Conservation (phyloP, 306 rosid species). For the Cucurbita argyrosperma region DNA sequence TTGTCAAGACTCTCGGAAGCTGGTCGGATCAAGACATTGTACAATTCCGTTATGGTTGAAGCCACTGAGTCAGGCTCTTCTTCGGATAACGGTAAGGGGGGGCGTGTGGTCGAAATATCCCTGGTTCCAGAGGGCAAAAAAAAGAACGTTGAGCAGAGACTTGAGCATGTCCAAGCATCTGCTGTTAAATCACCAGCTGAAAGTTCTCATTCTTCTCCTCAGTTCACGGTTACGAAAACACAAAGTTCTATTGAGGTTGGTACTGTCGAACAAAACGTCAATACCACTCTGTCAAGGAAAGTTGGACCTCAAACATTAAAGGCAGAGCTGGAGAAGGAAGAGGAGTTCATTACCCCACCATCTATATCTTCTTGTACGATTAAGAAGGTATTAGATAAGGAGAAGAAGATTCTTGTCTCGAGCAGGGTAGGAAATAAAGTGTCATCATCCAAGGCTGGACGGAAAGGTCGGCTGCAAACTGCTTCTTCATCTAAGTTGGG, state of each 20-base stretch:
- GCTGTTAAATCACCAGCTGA: constrained; percentile 20
- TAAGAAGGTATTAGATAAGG: constrained; percentile 23
- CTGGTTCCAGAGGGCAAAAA: constrained; percentile 42
- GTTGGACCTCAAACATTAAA: constrained; percentile 25
- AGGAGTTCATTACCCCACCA: constrained; percentile 10
- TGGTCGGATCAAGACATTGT: constrained; percentile 77
- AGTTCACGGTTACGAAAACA: constrained; percentile 15
- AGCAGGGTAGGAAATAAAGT: constrained; percentile 39
- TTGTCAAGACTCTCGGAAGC: constrained; percentile 70
- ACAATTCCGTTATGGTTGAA: constrained; percentile 61
- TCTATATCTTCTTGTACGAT: constrained; percentile 13
- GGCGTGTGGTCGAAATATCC: constrained; percentile 28
- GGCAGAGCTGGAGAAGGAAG: constrained; percentile 17
- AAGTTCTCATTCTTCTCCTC: constrained; percentile 32
- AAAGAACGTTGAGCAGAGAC: constrained; percentile 19
- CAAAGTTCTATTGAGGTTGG: constrained; percentile 10
- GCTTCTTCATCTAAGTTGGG: constrained; percentile 35
- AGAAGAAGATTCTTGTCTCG: constrained; percentile 25
- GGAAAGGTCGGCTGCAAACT: constrained; percentile 53
- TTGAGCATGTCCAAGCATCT: constrained; percentile 23
- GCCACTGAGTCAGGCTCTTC: constrained; percentile 27
- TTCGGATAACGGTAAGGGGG: constrained; percentile 23
- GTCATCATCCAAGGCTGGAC: constrained; percentile 24
- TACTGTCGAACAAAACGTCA: constrained; percentile 15
- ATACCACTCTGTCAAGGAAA: constrained; percentile 20